Conservation (phyloP, 1,139 yeast species). For the Magnusiomyces ingens region DNA sequence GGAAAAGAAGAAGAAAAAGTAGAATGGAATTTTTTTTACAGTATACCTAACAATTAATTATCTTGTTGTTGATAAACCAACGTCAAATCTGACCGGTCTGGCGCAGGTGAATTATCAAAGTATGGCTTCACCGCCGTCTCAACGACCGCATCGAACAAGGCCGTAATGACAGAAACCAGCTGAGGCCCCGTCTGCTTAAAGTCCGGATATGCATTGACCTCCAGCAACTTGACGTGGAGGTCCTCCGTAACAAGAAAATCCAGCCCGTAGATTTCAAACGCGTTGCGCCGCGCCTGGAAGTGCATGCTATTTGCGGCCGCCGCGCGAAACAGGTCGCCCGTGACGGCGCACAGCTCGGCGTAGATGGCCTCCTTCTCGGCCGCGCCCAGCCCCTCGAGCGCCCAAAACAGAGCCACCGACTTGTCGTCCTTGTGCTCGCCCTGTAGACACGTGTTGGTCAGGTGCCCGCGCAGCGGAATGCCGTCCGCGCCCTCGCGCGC, state of each 20-base stretch:
- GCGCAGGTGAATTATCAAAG: conserved; percentile 17
- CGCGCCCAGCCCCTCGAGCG: conserved; percentile 42
- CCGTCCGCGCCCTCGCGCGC: conserved; percentile 24
- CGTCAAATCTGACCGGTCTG: conserved; percentile 25
- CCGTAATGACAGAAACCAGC: conserved; percentile 44
- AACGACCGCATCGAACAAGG: conserved; percentile 28
- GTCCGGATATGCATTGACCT: conserved; percentile 92
- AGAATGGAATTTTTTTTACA: no score
- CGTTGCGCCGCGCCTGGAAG: conserved; percentile 79
- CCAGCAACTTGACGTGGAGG: conserved; percentile 54
- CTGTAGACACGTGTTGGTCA: conserved; percentile 91
- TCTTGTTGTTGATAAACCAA: conserved; percentile 33
- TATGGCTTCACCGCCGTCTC: conserved; percentile 26
- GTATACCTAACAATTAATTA: no score
- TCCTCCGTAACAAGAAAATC: conserved; percentile 70
- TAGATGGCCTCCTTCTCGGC: conserved; percentile 41
- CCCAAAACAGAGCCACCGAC: conserved; percentile 63
- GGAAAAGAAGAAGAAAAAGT: no score
- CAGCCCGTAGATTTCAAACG: conserved; percentile 80
- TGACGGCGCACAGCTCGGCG: conserved; percentile 51
- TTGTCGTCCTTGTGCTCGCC: conserved; percentile 40
- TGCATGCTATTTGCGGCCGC: conserved; percentile 80
- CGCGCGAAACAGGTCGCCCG: conserved; percentile 72
- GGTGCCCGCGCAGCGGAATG: conserved; percentile 55
- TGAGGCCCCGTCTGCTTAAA: conserved; percentile 89